These are phyloP conservation scores for Cicer chorassanicum DNA, from an alignment of 306 rosid species.

Conservation along the genomic window DNA sequence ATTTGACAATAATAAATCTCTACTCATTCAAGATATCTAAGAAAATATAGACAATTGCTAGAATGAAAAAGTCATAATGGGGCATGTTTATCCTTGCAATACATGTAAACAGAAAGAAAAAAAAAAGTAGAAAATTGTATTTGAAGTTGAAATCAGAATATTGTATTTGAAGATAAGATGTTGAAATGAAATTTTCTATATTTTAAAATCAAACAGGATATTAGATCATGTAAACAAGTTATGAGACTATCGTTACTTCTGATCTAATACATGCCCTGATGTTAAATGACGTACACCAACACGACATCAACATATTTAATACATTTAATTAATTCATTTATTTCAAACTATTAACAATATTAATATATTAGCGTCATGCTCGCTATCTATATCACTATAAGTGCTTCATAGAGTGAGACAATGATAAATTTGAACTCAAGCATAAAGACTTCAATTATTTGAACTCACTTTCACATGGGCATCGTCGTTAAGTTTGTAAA, in stretches of 20 bases:
- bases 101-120: not conserved
- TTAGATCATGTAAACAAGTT: not conserved
- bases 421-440: not conserved
- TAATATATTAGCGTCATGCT: too few species aligned
- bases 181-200: not conserved
- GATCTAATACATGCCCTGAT: too few species aligned
- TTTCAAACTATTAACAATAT: too few species aligned
- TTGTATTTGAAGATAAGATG: not conserved
- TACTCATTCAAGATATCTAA: not conserved
- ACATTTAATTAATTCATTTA: too few species aligned
- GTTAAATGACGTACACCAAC: too few species aligned
- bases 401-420: too few species aligned
- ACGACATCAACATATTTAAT: too few species aligned
- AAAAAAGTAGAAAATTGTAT: too few species aligned
- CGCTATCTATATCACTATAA: too few species aligned
- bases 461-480: conserved; percentile 71
- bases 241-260: not conserved
- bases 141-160: not conserved
- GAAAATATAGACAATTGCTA: not conserved
- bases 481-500: conserved; percentile 64
- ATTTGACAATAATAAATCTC: too few species aligned
- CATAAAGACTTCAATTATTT: not conserved
- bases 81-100: not conserved
- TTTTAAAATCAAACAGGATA: not conserved
- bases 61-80: not conserved